Percentiles rank a stretch among this genome's conserved stretches.
Evolutionary conservation across 2,329 filamentous ascomycete genomes (phyloP).

Genomic region (Cadophora sp.): DNA sequence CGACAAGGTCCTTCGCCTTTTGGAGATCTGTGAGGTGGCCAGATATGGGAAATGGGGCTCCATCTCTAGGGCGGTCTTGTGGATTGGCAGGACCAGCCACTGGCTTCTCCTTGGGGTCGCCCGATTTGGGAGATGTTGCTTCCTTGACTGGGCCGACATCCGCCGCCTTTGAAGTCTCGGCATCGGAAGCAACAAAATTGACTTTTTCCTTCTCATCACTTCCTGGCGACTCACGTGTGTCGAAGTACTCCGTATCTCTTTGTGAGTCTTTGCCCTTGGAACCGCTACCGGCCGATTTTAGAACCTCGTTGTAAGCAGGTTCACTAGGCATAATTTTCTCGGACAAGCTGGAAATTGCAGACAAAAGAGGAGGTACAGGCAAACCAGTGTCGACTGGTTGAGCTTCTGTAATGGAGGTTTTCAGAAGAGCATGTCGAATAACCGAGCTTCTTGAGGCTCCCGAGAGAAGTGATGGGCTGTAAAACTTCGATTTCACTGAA

Average conservation of each 20-base stretch:
- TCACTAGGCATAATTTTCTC: conserved; percentile 13
- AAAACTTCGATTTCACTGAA: conserved; percentile 31
- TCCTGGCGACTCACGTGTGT: neutral
- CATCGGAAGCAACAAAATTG: neutral
- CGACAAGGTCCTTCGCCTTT: conserved; percentile 32
- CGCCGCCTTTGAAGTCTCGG: neutral
- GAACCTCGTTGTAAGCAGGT: conserved; percentile 4
- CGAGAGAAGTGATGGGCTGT: conserved; percentile 39
- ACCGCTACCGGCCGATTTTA: conserved; percentile 8
- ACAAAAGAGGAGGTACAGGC: conserved; percentile 37
- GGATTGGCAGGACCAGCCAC: neutral
- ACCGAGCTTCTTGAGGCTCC: conserved; percentile 36
- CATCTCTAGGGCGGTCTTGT: neutral
- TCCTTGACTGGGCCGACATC: neutral
- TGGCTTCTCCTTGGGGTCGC: neutral
- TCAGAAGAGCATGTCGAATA: conserved; percentile 40
- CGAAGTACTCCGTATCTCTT: conserved; percentile 16
- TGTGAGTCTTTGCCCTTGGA: conserved; percentile 1
- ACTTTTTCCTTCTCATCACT: neutral
- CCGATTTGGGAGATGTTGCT: neutral
- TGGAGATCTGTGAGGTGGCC: conserved; percentile 28
- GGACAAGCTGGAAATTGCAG: conserved; percentile 23
- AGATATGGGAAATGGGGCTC: neutral
- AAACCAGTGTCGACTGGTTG: conserved; percentile 37
- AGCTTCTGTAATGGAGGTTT: conserved; percentile 32